phyloP scores from a whole-genome alignment of 441 rosid species.

The Arabidopsis hybrid region DNA sequence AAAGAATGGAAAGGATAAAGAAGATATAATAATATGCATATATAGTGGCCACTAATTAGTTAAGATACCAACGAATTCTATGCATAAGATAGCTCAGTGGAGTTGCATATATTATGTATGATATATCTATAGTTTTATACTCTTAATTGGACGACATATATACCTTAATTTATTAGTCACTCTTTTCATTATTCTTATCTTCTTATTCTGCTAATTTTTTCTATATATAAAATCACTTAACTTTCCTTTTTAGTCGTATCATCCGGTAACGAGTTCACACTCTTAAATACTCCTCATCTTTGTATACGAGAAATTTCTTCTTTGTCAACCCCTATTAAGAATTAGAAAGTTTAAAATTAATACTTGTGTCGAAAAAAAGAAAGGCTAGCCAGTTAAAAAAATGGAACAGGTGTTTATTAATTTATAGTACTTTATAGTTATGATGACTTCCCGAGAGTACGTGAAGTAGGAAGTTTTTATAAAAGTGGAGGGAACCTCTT shows the following conservation, averaged over 20 bases:
- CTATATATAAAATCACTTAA: constrained; percentile 18
- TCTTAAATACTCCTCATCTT: not conserved
- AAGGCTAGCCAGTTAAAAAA: not conserved
- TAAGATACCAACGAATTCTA: constrained; percentile 10
- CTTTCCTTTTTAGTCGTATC: constrained; percentile 8
- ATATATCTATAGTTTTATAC: not conserved
- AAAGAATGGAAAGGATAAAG: not conserved
- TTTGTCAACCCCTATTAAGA: not conserved
- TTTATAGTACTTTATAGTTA: no score
- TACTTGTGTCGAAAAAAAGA: constrained; percentile 1
- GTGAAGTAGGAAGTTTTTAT: no score
- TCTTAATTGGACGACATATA: not conserved
- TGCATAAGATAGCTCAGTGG: constrained; percentile 30
- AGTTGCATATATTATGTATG: constrained; percentile 11
- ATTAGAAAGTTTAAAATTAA: not conserved
- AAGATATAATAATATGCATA: constrained; percentile 3
- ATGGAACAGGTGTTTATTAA: no score
- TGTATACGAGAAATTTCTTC: not conserved
- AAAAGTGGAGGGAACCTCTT: no score
- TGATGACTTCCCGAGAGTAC: no score
- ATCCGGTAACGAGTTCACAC: not conserved
- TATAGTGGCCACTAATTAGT: constrained; percentile 18
- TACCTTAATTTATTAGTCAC: constrained; percentile 11
- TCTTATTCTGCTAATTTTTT: not conserved
- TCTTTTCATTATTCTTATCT: not conserved